Evolutionary conservation across 2,329 filamentous ascomycete genomes (phyloP), one percentile per base, ranked within the genome.

Genomic region (Apiospora aurea): DNA sequence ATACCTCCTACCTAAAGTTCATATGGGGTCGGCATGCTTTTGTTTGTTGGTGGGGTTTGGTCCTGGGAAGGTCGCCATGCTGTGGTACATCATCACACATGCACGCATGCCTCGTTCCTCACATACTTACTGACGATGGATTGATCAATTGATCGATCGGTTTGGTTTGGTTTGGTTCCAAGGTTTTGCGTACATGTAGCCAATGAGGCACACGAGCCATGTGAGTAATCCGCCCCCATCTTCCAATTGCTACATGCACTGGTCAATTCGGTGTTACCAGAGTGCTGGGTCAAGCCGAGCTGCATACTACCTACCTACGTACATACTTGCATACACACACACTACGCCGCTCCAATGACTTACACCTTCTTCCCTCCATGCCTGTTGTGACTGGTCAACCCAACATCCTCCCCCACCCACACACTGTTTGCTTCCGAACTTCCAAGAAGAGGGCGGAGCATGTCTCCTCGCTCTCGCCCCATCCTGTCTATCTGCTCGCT

Each of bases 321-420:
- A 6, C 34, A 57, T 53, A 53, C 47, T 11, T 51, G 21, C 21
- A 24, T 57, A 14, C 51, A 53, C 29, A 61, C 26, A 29, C 26
- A 29, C 29, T 61, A 7, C 6, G 16, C 53, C 38, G 53, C 26
- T 61, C 53, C 34, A 64, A 41, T 38, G 18, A 64, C 57, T 64
- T 64, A 41, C 57, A 64, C 57, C 29, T 41, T 64, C 57, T 64
- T 64, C 41, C 41, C 53, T 61, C 57, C 57, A 38, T 38, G 34
- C 29, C 34, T 64, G 57, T 34, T 41, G 29, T 41, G 7, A 64
- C 29, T 64, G 57, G 57, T n/a, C 57, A 64, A 64, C 41, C 34
- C 57, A 38, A 41, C 18, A n/a, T 11, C 29, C 53, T 34, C 57
- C 34, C 57, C 18, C 57, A 41, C 29, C 21, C 16, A 6, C 21